A percentile compares a stretch with the other conserved stretches of the same genome.
phyloP scores from a whole-genome alignment of 176 grass and related monocot genomes.

The Pontederia paniculata region DNA sequence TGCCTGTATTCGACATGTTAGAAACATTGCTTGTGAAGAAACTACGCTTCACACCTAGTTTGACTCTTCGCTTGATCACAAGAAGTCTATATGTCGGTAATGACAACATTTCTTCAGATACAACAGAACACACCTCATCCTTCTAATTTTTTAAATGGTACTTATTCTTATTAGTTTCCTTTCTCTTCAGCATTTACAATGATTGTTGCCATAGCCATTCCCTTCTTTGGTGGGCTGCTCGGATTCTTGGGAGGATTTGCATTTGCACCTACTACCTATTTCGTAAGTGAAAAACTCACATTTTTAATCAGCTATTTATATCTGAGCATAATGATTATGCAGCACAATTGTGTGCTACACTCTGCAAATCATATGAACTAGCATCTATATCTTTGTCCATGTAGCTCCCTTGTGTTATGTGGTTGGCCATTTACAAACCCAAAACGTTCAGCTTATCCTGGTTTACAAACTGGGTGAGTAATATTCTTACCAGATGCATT shows the following conservation, averaged over 20 bases:
- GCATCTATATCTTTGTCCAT: neutral
- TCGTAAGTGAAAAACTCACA: too few species aligned
- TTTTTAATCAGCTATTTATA: too few species aligned
- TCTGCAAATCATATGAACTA: too few species aligned
- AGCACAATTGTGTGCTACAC: too few species aligned
- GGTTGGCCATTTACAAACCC: too few species aligned
- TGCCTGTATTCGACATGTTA: neutral
- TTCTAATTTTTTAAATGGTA: neutral
- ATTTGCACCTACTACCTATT: too few species aligned
- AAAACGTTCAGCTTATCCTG: too few species aligned
- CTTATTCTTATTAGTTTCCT: neutral
- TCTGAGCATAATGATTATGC: too few species aligned
- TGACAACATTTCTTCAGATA: neutral
- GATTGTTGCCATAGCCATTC: neutral
- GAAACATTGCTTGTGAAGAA: neutral
- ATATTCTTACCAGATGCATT: neutral
- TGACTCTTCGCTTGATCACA: neutral
- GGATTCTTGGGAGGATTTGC: too few species aligned
- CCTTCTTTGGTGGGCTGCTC: neutral
- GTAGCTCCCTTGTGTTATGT: too few species aligned
- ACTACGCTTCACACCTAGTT: neutral
- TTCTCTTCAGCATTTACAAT: neutral
- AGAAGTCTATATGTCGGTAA: neutral
- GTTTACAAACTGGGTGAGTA: too few species aligned
- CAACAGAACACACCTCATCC: neutral